These are phyloP conservation scores for Lipomyces orientalis DNA, from an alignment of 805 yeast species.

Conservation along the genomic window DNA sequence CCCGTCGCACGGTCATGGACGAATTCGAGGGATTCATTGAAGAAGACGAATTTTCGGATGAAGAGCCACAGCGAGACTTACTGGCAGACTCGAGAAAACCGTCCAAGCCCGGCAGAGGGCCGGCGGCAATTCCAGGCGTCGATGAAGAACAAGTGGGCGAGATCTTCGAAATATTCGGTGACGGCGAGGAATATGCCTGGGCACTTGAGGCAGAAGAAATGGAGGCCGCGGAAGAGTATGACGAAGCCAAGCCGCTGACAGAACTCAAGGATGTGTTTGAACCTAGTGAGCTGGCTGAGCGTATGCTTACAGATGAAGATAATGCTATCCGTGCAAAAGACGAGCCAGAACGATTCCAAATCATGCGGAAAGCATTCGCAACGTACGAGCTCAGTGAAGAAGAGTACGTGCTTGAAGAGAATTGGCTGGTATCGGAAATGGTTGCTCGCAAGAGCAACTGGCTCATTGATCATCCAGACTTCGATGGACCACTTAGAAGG, in stretches of 20 bases:
- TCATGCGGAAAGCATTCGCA: conserved; percentile 67
- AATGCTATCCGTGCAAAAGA: conserved; percentile 85
- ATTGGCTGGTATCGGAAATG: conserved; percentile 77
- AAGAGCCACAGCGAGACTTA: conserved; percentile 56
- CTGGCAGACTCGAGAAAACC: conserved; percentile 9
- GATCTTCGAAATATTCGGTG: conserved; percentile 93
- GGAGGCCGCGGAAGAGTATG: conserved; percentile 50
- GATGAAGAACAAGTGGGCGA: conserved; percentile 93
- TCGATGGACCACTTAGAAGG: conserved; percentile 55
- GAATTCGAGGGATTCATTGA: conserved; percentile 97
- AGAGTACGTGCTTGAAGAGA: conserved; percentile 73
- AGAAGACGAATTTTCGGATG: conserved; percentile 94
- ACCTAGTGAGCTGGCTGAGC: conserved; percentile 87
- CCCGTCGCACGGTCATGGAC: conserved; percentile 55
- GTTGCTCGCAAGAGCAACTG: conserved; percentile 60
- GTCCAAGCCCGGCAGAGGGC: conserved; percentile 28
- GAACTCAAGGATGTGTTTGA: conserved; percentile 86
- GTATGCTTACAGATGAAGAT: conserved; percentile 90
- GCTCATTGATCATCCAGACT: conserved; percentile 48
- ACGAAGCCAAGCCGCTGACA: conserved; percentile 43
- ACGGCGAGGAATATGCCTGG: conserved; percentile 97
- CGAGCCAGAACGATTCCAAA: conserved; percentile 90
- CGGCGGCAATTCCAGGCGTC: conserved; percentile 52
- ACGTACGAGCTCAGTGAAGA: conserved; percentile 66
- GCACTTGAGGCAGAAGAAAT: conserved; percentile 90